These are phyloP conservation scores for Viola pubescens DNA, from an alignment of 441 rosid genomes.

Conservation along the genomic window DNA sequence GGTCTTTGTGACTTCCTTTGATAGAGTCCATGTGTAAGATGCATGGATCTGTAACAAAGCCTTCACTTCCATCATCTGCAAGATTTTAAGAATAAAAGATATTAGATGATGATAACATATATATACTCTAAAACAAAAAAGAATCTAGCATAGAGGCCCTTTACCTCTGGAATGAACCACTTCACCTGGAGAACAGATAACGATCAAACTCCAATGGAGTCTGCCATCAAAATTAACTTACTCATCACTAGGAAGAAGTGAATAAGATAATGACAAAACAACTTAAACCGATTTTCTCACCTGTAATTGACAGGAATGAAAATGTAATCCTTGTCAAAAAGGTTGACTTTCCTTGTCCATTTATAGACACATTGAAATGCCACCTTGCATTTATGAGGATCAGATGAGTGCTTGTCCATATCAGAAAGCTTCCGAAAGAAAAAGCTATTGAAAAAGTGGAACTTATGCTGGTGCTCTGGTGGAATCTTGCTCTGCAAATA, in stretches of 20 bases:
- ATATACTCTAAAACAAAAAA: constrained; percentile 1
- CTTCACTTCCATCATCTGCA: constrained; percentile 38
- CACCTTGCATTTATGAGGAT: constrained; percentile 47
- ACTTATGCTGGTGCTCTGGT: constrained; percentile 46
- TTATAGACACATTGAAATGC: constrained; percentile 81
- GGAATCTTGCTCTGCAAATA: constrained; percentile 53
- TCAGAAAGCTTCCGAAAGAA: constrained; percentile 92
- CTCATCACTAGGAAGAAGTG: constrained; percentile 14
- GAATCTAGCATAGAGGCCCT: constrained; percentile 14
- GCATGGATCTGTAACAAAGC: constrained; percentile 45
- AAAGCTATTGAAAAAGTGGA: constrained; percentile 83
- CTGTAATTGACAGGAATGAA: constrained; percentile 89
- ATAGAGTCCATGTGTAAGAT: constrained; percentile 90
- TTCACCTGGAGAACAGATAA: constrained; percentile 80
- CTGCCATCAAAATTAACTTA: constrained; percentile 36
- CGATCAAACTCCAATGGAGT: constrained; percentile 82
- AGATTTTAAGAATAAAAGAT: constrained; percentile 5
- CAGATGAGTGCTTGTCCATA: constrained; percentile 55
- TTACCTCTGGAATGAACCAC: constrained; percentile 41
- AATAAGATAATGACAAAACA: constrained; percentile 9
- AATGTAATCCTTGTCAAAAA: constrained; percentile 78
- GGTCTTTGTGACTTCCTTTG: constrained; percentile 74
- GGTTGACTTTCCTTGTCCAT: constrained; percentile 81
- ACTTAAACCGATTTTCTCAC: constrained; percentile 27
- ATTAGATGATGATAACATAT: constrained; percentile 6